A percentile compares a stretch with the other conserved stretches of the same genome.
Conservation (phyloP, 108 stramenopile species). For the Nitzschia inconspicua region DNA sequence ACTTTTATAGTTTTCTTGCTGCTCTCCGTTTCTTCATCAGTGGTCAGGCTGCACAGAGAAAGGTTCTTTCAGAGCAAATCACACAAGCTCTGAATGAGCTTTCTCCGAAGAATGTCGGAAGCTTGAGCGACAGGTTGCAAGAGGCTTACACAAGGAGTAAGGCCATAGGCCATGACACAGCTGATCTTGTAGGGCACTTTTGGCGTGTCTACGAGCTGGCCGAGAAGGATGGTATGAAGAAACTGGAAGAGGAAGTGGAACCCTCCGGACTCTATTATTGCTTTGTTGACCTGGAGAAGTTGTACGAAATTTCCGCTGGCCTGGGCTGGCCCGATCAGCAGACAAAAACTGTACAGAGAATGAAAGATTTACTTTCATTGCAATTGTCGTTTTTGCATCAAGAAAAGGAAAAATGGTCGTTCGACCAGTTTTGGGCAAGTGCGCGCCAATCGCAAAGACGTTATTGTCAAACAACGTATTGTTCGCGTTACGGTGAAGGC, state of each 20-base stretch:
- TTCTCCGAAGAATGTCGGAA: background rate
- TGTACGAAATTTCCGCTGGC: background rate
- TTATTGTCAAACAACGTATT: too few relatives aligned
- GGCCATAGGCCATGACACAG: background rate
- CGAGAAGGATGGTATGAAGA: constrained; percentile 1
- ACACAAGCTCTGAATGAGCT: background rate
- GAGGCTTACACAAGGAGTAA: background rate
- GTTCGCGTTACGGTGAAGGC: too few relatives aligned
- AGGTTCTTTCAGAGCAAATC: constrained; percentile 22
- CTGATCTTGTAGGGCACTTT: background rate
- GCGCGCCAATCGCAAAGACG: too few relatives aligned
- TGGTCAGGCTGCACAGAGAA: constrained; percentile 13
- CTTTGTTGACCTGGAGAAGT: background rate
- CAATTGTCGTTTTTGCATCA: background rate
- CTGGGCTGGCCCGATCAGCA: background rate
- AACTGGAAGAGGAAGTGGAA: background rate
- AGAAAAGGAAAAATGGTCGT: background rate
- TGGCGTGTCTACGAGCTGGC: background rate
- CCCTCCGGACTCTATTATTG: background rate
- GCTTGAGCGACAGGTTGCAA: too few relatives aligned
- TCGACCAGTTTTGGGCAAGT: too few relatives aligned
- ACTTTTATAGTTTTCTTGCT: constrained; percentile 21
- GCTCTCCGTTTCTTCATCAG: constrained; percentile 15
- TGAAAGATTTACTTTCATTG: background rate
- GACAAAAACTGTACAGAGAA: background rate